phyloP scores from a whole-genome alignment of 2,329 filamentous ascomycete species.

The Atkinsonella hypoxylon region DNA sequence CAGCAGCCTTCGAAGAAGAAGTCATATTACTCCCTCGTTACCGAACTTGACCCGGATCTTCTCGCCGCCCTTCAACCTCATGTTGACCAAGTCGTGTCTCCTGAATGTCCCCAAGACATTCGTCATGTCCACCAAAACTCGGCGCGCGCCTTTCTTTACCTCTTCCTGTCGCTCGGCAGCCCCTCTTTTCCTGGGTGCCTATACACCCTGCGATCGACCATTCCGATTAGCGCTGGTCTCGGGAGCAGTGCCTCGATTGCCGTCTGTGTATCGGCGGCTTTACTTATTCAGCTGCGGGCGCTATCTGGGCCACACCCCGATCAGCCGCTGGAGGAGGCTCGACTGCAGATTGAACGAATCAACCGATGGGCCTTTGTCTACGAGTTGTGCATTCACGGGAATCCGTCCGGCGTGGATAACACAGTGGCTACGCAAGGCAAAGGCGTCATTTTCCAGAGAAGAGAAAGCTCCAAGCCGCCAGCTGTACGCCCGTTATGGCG shows the following conservation, averaged over 20 bases:
- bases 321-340: conserved; percentile 77
- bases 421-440: conserved; percentile 90
- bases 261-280: conserved; percentile 73
- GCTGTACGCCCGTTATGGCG: conserved; percentile 64
- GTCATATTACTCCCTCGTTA: conserved; percentile 84
- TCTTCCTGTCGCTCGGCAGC: conserved; percentile 78
- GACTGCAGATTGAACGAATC: conserved; percentile 83
- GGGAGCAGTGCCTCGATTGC: conserved; percentile 91
- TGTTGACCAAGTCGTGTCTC: conserved; percentile 56
- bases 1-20: conserved; percentile 77
- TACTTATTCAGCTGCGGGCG: conserved; percentile 79
- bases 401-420: conserved; percentile 93
- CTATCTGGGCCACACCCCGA: conserved; percentile 85
- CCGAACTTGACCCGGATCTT: conserved; percentile 71
- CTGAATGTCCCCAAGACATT: conserved; percentile 50
- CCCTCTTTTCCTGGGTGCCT: conserved; percentile 68
- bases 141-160: conserved; percentile 78
- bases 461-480: conserved; percentile 66
- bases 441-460: conserved; percentile 79
- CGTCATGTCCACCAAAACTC: conserved; percentile 78
- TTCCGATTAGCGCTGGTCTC: conserved; percentile 82
- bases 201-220: conserved; percentile 85
- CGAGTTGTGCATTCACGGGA: conserved; percentile 95
- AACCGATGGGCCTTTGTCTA: conserved; percentile 97
- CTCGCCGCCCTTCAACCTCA: conserved; percentile 71